Conservation (phyloP, 169 alveolate species). For the Plasmodium gallinaceum region DNA sequence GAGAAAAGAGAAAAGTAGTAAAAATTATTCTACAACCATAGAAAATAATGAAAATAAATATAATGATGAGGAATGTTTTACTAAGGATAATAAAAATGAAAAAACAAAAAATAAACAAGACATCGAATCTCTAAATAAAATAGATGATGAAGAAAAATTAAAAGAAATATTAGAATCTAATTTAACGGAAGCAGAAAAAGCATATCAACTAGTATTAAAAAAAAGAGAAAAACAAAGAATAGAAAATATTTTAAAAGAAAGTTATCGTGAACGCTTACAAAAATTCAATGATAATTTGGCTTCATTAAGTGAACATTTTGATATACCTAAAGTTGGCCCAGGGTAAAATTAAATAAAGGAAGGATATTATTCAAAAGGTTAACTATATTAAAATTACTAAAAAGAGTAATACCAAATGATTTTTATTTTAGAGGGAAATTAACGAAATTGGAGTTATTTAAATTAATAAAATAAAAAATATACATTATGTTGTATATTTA, state of each 20-base stretch:
- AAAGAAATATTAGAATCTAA: slow-evolving; percentile 42
- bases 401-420: too few relatives aligned
- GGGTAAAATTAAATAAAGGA: slow-evolving; percentile 79
- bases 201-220: slow-evolving; percentile 86
- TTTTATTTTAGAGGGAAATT: too few relatives aligned
- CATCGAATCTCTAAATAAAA: slow-evolving; percentile 8
- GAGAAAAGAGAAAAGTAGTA: slow-evolving; percentile 5
- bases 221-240: slow-evolving; percentile 85
- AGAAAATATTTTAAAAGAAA: slow-evolving; percentile 83
- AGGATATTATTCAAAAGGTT: too few relatives aligned
- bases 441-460: too few relatives aligned
- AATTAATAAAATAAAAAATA: too few relatives aligned
- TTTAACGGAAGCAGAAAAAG: slow-evolving; percentile 84
- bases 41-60: slow-evolving; percentile 32
- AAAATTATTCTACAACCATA: not conserved
- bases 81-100: not conserved
- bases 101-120: slow-evolving; percentile 27
- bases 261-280: slow-evolving; percentile 90
- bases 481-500: too few relatives aligned
- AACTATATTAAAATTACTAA: too few relatives aligned
- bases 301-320: slow-evolving; percentile 91
- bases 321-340: slow-evolving; percentile 93
- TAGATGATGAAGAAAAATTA: slow-evolving; percentile 32
- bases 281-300: slow-evolving; percentile 90
- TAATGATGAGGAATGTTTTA: slow-evolving; percentile 23